Evolutionary conservation across 768 basidiomycete species (phyloP), one percentile per base, ranked within the genome.

Genomic region (Lactarius pseudohatsudake): DNA sequence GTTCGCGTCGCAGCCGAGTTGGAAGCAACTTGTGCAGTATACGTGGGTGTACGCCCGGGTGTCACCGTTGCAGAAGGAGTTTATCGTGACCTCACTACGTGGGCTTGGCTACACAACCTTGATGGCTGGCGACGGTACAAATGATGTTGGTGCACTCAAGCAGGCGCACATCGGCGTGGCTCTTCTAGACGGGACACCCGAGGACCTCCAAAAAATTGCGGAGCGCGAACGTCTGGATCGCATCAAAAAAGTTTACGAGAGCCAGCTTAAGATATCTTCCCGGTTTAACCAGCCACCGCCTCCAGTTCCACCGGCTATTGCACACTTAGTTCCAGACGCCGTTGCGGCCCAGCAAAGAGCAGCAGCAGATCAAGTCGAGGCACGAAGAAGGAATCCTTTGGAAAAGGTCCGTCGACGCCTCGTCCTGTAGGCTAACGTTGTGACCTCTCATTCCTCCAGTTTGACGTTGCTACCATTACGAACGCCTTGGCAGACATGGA

Each of bases 1-100:
- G 72, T 95, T 86, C 77, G 87, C 90, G 71, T 75, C 79, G n/a
- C 78, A 78, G 16, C 83, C 89, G 8, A 80, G 82, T n/a, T 94
- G 90, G 90, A 84, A 84, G 59, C 81, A 85, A 66, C 89, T 99
- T 56, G 91, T 97, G 2, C 92, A 95, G 72, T 88, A 97, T 73
- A 94, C 94, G 1, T 98, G 94, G 94, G 96, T 99, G 59, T 99
- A 99, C 71, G 97, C 97, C 30, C 94, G 96, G 38, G 96, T 98
- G 18, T 96, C 96, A 13, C 97, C 97, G 2, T 78, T 85, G 0
- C 97, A 98, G 76, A 99, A 99, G 79, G 97, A 99, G 76, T 85
- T 85, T 76, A 98, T 99, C 77, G 84, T 99, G 57, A 93, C 94
- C 0, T 90, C 90, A 8, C 81, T 98, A 61, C 95, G 95, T 76